Evolutionary conservation across 176 grass and related monocot species (phyloP), one percentile per base, ranked within the genome.

Genomic region (Areca catechu): DNA sequence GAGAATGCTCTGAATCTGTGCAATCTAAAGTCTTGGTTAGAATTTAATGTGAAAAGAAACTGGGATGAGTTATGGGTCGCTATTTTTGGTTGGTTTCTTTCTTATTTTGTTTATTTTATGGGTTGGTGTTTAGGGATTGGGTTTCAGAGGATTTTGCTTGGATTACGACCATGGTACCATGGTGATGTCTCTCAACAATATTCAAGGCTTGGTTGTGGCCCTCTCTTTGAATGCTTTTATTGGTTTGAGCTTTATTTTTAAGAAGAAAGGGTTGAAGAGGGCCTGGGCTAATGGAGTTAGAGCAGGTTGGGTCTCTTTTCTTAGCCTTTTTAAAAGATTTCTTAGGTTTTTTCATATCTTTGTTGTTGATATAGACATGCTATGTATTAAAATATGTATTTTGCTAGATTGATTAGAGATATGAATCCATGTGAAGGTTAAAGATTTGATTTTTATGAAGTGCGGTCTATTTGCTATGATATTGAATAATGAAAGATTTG

Each of bases 171-270:
- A 71, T n/a, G n/a, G n/a, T n/a, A n/a, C n/a, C n/a, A n/a, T 71
- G 68, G 68, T 2, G 24, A 53, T 62, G 24, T 54, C 69, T 18
- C 4, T 19, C n/a, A 58, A 72, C 18, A 72, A 72, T 48, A n/a
- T 72, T 52, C 57, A 58, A 16, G 69, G 69, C 3, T 27, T 72
- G 25, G 23, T 49, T 2, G 24, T 72, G 69, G 69, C 69, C 48
- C 23, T 72, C 14, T 61, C 69, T 2, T 72, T 58, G 5, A 61
- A 58, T 23, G 15, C 43, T 52, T 72, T 72, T 49, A 61, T 72
- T n/a, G 69, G 69, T 1, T 27, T 58, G 14, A 72, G 69, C 69
- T 72, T 72, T 22, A 52, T 72, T 20, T 30, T 73, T 10, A 73
- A 63, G 28, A 73, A 73, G 51, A 56, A 48, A 22, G 71, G 60